Evolutionary conservation across 2,329 filamentous ascomycete genomes (phyloP).

Genomic region (Trichoderma semiorbis): DNA sequence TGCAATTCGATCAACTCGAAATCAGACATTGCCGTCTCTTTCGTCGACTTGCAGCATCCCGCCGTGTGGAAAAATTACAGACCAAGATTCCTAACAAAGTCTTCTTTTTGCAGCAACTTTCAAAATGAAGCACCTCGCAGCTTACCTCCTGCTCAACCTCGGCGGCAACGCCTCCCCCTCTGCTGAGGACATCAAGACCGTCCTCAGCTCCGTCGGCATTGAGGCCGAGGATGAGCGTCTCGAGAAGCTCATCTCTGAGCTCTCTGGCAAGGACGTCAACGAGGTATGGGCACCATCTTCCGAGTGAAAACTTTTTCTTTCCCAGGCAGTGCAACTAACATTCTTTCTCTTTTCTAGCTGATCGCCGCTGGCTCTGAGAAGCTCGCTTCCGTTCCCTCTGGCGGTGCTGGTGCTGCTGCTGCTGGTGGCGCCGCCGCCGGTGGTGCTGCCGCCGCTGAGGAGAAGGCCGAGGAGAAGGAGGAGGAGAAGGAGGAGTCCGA

Average conservation of each 20-base stretch:
- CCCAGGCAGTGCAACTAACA: background rate
- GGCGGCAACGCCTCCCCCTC: conserved; percentile 89
- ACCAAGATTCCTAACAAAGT: background rate
- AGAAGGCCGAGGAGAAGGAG: conserved; percentile 85
- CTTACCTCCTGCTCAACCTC: conserved; percentile 94
- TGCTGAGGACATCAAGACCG: conserved; percentile 77
- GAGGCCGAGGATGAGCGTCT: conserved; percentile 90
- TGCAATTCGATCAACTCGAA: background rate
- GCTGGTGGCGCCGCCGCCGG: conserved; percentile 64
- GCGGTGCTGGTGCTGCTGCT: conserved; percentile 62
- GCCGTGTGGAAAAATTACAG: background rate
- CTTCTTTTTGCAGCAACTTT: conserved; percentile 20
- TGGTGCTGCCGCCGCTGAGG: conserved; percentile 65
- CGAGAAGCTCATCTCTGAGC: conserved; percentile 81
- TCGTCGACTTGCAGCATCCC: background rate
- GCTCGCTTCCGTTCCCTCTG: conserved; percentile 96
- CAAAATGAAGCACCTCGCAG: conserved; percentile 99
- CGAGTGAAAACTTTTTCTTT: background rate
- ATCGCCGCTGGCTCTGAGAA: conserved; percentile 86
- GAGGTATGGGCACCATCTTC: conserved; percentile 60
- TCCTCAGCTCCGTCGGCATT: conserved; percentile 91
- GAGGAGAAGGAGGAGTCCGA: conserved; percentile 59
- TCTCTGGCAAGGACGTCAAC: conserved; percentile 88
- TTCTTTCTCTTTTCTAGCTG: conserved; percentile 54
- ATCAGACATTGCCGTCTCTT: background rate